A percentile compares a stretch with the other conserved stretches of the same genome.
These are phyloP conservation scores for Botrytis pseudocinerea DNA, from an alignment of 2,329 filamentous ascomycete genomes.

Conservation along the genomic window DNA sequence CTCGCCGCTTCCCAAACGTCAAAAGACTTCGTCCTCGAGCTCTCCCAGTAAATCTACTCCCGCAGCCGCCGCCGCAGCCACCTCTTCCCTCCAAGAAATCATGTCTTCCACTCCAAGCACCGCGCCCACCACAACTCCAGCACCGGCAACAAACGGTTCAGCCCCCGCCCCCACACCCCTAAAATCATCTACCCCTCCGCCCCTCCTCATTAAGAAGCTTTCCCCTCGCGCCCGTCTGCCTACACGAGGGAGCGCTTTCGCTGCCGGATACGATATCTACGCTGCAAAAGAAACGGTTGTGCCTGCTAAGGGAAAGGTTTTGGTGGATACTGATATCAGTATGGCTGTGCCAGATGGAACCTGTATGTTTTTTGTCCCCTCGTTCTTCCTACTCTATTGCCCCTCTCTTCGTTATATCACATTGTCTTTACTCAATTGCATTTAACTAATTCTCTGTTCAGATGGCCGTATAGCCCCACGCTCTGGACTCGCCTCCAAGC, in stretches of 20 bases:
- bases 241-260: conserved; percentile 83
- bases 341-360: conserved; percentile 90
- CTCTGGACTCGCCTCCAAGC: conserved; percentile 87
- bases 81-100: conserved; percentile 20
- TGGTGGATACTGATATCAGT: conserved; percentile 88
- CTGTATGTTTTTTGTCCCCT: conserved; percentile 57
- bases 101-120: conserved; percentile 23
- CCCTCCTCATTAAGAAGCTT: conserved; percentile 74
- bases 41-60: not conserved
- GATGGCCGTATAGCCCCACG: conserved; percentile 89
- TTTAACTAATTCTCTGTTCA: conserved; percentile 41
- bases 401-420: conserved; percentile 1
- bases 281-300: conserved; percentile 72
- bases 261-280: conserved; percentile 94
- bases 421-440: not conserved
- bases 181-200: conserved; percentile 29
- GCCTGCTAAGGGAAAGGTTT: conserved; percentile 76
- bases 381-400: not conserved
- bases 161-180: conserved; percentile 26
- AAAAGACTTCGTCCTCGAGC: conserved; percentile 18
- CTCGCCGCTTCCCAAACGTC: conserved; percentile 25
- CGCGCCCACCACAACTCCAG: not conserved
- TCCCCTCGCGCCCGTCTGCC: conserved; percentile 76
- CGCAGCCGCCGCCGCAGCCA: not conserved
- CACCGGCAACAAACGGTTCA: conserved; percentile 12